Evolutionary conservation across 306 rosid genomes (phyloP), one percentile per base, ranked within the genome.

Genomic region (Lathyrus aphaca): DNA sequence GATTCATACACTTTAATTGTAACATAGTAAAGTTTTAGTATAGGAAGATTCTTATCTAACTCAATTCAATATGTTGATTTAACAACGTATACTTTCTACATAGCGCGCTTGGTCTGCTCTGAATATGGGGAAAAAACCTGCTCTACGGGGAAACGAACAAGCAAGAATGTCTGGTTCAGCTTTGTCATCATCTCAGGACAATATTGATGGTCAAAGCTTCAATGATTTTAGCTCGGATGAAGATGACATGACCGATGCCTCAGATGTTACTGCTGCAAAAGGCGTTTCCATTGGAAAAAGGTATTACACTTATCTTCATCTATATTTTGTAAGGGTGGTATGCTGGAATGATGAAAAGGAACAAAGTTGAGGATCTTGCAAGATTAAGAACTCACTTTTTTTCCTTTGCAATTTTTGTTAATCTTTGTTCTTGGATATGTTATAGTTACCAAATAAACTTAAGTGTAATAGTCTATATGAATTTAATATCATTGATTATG

Each of bases 121-220:
- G 10, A 7, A 35, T 35, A 8, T 1, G 38, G 38, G 38, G 38
- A 6, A 32, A 32, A 6, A 86, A 64, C 80, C 42, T 38, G 82
- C 67, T 32, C 39, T 35, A 8, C 39, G 10, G 39, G 78, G 42
- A 66, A 74, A 65, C 59, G 76, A 60, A 21, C 76, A 64, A 44
- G 89, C 82, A 58, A 61, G 86, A 75, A 64, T 72, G 17, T 76
- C 85, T 14, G 91, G 85, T 77, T 35, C 39, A 35, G 39, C 8
- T 35, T 35, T 35, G 39, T 35, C 39, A 35, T 3, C 39, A 35
- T 35, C 39, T 35, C 39, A 35, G 9, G 10, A 35, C 39, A 35
- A 7, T 35, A 2, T 35, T 35, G 39, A 35, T 35, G 39, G 39
- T 35, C 39, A 6, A 35, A 84, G 66, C 29, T 66, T 73, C 21